Evolutionary conservation across 768 basidiomycete genomes (phyloP), one percentile per base, ranked within the genome.

Genomic region (Kwoniella shandongensis): DNA sequence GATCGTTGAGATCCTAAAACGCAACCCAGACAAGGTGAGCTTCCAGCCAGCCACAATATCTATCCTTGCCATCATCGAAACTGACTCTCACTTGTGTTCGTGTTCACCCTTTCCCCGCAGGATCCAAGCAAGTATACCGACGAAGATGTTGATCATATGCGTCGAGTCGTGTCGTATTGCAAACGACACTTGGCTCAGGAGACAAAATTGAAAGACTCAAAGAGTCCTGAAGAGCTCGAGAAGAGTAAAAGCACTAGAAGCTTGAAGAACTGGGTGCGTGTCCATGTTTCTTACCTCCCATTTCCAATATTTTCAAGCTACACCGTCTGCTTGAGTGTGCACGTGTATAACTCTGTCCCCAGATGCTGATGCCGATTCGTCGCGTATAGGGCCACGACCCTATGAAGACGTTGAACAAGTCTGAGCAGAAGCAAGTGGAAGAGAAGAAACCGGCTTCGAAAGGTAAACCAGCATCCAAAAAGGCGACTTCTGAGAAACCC

Each of bases 201-300:
- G 72, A 41, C 81, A 64, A 22, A 84, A 62, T 63, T 85, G 80
- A 70, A 86, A 81, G 32, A 93, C 78, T 50, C 87, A 82, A 67
- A 96, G 78, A 10, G 86, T 83, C 23, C 83, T 80, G 59, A 91
- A 83, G 53, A 93, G 76, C 44, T 77, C 48, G 68, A 70, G 47
- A 56, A 74, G 63, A 70, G 65, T 20, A 77, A 77, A 47, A 65
- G 61, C 25, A 76, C 73, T 0, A 61, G 62, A 50, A 73, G 74
- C 62, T 44, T 76, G 45, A 76, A 72, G 66, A 76, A 76, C 48
- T 76, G 74, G 74, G 74, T 70, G 41, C 44, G 70, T 63, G 20
- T 8, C 39, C 32, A 12, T 18, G 26, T 12, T 26, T 11, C 2
- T 53, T n/a, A n/a, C n/a, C n/a, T n/a, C n/a, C n/a, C n/a, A n/a